A percentile compares a stretch with the other conserved stretches of the same genome.
These are phyloP conservation scores for Pseudozyma flocculosa DNA, from an alignment of 1,284 basidiomycete species.

Conservation along the genomic window DNA sequence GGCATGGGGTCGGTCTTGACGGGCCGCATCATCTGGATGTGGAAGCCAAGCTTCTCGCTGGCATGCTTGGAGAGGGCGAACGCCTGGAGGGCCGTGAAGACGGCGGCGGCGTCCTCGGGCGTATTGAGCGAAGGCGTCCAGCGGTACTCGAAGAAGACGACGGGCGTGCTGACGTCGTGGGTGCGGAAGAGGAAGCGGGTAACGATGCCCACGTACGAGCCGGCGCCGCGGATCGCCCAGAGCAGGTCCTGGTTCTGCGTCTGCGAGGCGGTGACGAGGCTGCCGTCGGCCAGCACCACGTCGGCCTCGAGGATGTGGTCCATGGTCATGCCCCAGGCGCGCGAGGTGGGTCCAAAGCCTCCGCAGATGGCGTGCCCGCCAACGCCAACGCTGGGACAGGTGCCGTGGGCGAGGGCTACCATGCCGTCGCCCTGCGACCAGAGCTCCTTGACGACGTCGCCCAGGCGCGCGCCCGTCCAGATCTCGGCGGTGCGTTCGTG, in stretches of 20 bases:
- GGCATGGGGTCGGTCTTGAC: constrained; percentile 4
- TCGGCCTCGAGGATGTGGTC: constrained; percentile 55
- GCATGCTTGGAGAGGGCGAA: constrained; percentile 9
- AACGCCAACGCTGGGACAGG: constrained; percentile 56
- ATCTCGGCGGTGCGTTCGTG: constrained; percentile 37
- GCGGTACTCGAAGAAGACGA: constrained; percentile 33
- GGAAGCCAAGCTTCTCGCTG: constrained; percentile 35
- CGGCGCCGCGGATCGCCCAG: constrained; percentile 56
- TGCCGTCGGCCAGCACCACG: constrained; percentile 57
- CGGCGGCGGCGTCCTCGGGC: constrained; percentile 7
- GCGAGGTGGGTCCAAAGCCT: constrained; percentile 49
- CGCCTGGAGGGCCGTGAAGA: constrained; percentile 37
- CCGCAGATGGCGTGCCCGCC: constrained; percentile 57
- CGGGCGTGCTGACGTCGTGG: constrained; percentile 38
- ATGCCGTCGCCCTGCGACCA: constrained; percentile 31
- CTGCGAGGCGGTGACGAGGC: constrained; percentile 37
- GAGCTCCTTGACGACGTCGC: constrained; percentile 57
- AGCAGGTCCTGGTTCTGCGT: constrained; percentile 34
- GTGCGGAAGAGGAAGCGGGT: constrained; percentile 47
- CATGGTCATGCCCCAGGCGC: constrained; percentile 55
- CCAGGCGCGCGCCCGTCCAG: constrained; percentile 53
- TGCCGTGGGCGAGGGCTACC: constrained; percentile 56
- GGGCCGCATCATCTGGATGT: constrained; percentile 35
- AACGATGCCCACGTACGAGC: constrained; percentile 55
- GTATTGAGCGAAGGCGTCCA: constrained; percentile 23